Percentiles rank a stretch among this genome's conserved stretches.
Conservation (phyloP, 106 monocot species). For the Dioscorea zingiberensis region DNA sequence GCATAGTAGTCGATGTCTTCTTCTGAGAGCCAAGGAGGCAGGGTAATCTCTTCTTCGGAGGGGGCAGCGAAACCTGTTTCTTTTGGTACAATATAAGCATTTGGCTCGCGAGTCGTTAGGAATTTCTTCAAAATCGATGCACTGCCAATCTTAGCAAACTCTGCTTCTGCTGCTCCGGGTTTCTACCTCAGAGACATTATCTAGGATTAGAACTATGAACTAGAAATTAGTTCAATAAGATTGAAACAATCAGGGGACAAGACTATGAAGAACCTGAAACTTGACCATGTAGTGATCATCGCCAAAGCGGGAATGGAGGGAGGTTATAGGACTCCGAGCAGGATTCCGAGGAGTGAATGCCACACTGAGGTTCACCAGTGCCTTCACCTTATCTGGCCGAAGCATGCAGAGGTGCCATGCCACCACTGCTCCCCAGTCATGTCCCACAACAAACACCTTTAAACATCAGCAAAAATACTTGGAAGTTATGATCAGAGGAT, state of each 20-base stretch:
- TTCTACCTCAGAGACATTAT: constrained; percentile 19
- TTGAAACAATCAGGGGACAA: not conserved
- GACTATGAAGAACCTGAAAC: constrained; percentile 41
- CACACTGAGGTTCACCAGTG: constrained; percentile 54
- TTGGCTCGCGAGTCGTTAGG: constrained; percentile 19
- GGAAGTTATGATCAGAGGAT: too few species aligned
- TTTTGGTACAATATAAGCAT: constrained; percentile 19
- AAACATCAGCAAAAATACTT: not conserved
- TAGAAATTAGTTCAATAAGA: too few species aligned
- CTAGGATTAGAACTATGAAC: too few species aligned
- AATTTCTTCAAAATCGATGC: constrained; percentile 16
- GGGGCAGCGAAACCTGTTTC: constrained; percentile 18
- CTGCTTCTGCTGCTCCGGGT: constrained; percentile 21
- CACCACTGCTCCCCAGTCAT: constrained; percentile 61
- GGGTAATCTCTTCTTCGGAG: constrained; percentile 7
- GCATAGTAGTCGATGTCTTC: constrained; percentile 27
- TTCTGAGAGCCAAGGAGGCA: constrained; percentile 36
- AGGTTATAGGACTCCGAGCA: constrained; percentile 18
- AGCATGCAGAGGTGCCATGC: constrained; percentile 52
- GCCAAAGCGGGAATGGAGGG: constrained; percentile 26
- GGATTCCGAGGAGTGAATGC: constrained; percentile 27
- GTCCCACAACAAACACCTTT: constrained; percentile 57
- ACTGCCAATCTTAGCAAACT: constrained; percentile 21
- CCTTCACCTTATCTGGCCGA: constrained; percentile 45
- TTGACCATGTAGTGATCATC: constrained; percentile 42